Percentiles rank a stretch among this genome's conserved stretches.
These are phyloP conservation scores for Vigna angularis DNA, from an alignment of 306 rosid genomes.

Conservation along the genomic window DNA sequence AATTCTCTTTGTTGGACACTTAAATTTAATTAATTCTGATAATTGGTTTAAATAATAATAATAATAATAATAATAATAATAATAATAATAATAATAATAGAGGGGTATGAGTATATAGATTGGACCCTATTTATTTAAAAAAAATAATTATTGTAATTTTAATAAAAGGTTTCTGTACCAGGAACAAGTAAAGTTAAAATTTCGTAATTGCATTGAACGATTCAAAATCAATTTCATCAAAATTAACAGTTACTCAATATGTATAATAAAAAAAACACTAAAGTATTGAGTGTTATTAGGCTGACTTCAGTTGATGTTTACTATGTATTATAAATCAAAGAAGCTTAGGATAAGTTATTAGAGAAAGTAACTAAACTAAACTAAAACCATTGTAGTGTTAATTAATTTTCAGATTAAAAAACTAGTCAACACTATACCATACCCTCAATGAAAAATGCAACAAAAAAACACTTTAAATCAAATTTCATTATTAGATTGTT, in stretches of 20 bases:
- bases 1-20: background rate
- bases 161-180: background rate
- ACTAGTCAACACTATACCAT: background rate
- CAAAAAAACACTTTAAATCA: background rate
- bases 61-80: no score
- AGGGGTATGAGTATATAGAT: no score
- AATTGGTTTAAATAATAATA: no score
- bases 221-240: background rate
- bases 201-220: background rate
- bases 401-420: background rate
- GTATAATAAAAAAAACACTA: no score
- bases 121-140: no score
- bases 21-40: no score
- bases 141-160: background rate
- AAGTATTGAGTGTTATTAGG: no score
- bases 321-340: background rate
- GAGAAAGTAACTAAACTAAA: background rate
- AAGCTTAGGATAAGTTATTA: background rate
- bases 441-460: no score
- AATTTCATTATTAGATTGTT: background rate
- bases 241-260: background rate
- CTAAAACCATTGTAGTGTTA: background rate
- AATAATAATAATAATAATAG: no score
- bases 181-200: background rate
- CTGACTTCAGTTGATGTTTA: background rate